Evolutionary conservation across 2,329 filamentous ascomycete genomes (phyloP), one percentile per base, ranked within the genome.

Genomic region (Cadophora sp.): DNA sequence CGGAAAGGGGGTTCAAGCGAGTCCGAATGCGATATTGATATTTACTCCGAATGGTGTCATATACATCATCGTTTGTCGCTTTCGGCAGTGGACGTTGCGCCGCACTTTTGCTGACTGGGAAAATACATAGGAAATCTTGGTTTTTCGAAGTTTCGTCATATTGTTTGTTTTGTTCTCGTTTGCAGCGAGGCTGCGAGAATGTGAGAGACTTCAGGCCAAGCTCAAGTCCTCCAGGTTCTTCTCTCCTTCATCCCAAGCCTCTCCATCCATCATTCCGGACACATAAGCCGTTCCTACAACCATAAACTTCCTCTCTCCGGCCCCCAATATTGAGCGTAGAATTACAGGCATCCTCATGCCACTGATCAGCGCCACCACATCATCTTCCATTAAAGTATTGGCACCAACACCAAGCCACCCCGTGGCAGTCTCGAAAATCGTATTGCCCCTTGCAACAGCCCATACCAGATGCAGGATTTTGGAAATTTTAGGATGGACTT

Each of bases 271-370:
- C 50, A 59, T 65, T 8, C 67, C 51, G 63, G 64, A 50, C 8
- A 69, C 60, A 61, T 69, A 66, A 22, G 64, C 60, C 19, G 61
- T 60, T 8, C 67, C 67, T 29, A 66, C 64, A 26, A 63, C 27
- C 61, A 51, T 63, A 19, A 63, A 63, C 16, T 37, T 48, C 19
- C 46, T 31, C 48, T 63, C 61, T 34, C 61, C 46, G 3, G 61
- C 53, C 16, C 43, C 46, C 19, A 8, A 53, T 14, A 63, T 46
- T 22, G 61, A 46, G 6, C 61, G 43, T 16, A 63, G 22, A 2
- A 63, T 24, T 6, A 22, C 40, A 22, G 61, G 19, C 22, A 37
- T 58, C 31, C 19, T 24, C 16, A 58, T 37, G 5, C 55, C 55
- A 40, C 26, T 53, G 12, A 29, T 53, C 50, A 53, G 24, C 2